phyloP scores from a whole-genome alignment of 2,329 filamentous ascomycete species.

The Talaromyces sp. region DNA sequence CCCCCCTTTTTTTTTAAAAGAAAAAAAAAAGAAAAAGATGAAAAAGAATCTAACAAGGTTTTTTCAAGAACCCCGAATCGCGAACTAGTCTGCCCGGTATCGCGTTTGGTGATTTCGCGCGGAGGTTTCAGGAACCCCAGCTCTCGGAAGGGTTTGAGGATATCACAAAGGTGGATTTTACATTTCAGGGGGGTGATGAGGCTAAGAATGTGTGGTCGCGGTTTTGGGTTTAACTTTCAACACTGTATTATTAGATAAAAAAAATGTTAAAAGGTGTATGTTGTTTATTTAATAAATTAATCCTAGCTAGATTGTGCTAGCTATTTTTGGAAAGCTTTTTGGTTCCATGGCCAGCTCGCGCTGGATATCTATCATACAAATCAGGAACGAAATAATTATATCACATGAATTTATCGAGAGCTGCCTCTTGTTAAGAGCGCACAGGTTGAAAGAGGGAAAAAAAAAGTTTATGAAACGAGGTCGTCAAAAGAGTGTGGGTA shows the following conservation, averaged over 20 bases:
- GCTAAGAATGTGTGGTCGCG: constrained; percentile 68
- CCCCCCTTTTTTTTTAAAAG: not conserved
- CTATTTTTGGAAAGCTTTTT: not conserved
- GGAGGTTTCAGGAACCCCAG: constrained; percentile 68
- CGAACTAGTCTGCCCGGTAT: constrained; percentile 68
- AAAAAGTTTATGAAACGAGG: not conserved
- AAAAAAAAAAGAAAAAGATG: too few species aligned
- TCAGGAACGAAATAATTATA: constrained; percentile 2
- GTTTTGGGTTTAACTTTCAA: constrained; percentile 58
- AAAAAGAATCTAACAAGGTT: constrained; percentile 8
- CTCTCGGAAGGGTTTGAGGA: constrained; percentile 78
- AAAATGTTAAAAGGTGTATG: not conserved
- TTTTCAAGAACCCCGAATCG: constrained; percentile 67
- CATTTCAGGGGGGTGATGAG: constrained; percentile 65
- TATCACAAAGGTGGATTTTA: constrained; percentile 69
- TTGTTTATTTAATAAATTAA: not conserved
- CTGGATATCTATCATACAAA: not conserved
- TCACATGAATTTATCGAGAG: constrained; percentile 4
- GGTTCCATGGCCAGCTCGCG: not conserved
- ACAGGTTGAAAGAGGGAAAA: not conserved
- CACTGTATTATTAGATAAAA: not conserved
- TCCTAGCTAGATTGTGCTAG: not conserved
- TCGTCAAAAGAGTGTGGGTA: constrained; percentile 3
- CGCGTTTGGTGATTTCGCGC: constrained; percentile 72
- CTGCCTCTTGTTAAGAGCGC: not conserved